Evolutionary conservation across 108 stramenopile species (phyloP).

Genomic region (Skeletonema menzelii): DNA sequence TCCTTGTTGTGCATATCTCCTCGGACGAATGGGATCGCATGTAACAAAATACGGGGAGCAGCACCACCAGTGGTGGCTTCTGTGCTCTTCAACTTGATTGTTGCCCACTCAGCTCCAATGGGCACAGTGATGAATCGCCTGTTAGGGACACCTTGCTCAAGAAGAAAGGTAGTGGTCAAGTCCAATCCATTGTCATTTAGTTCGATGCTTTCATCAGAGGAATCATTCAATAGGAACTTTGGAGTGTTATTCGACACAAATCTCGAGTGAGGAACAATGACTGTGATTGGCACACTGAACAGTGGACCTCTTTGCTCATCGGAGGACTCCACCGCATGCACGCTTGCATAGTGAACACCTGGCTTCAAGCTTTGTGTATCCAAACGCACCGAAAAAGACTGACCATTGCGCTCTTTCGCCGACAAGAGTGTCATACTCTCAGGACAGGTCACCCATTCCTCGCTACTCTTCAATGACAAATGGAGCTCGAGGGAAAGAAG

Average conservation of each 20-base stretch:
- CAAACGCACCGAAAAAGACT: conserved; percentile 66
- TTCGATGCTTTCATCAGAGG: conserved; percentile 9
- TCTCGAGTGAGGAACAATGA: conserved; percentile 52
- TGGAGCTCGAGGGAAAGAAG: conserved; percentile 58
- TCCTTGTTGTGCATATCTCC: conserved; percentile 40
- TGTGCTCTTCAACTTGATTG: conserved; percentile 32
- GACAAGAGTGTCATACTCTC: conserved; percentile 54
- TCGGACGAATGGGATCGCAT: conserved; percentile 37
- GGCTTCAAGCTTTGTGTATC: conserved; percentile 63
- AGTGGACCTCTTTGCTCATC: conserved; percentile 46
- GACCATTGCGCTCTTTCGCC: conserved; percentile 44
- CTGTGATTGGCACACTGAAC: conserved; percentile 78
- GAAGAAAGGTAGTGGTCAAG: conserved; percentile 25
- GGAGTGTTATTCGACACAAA: conserved; percentile 3
- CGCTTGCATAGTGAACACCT: conserved; percentile 73
- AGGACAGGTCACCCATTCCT: conserved; percentile 55
- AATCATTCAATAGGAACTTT: conserved; percentile 19
- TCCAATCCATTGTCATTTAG: conserved; percentile 41
- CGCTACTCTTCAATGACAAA: conserved; percentile 45
- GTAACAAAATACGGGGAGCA: conserved; percentile 28
- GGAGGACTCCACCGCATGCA: conserved; percentile 55
- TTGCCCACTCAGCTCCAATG: conserved; percentile 28
- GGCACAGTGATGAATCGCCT: conserved; percentile 31
- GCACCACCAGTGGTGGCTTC: not conserved
- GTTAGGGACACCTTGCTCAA: conserved; percentile 24